Evolutionary conservation across 2,329 filamentous ascomycete genomes (phyloP).

Genomic region (Apiospora rasikravindrae): DNA sequence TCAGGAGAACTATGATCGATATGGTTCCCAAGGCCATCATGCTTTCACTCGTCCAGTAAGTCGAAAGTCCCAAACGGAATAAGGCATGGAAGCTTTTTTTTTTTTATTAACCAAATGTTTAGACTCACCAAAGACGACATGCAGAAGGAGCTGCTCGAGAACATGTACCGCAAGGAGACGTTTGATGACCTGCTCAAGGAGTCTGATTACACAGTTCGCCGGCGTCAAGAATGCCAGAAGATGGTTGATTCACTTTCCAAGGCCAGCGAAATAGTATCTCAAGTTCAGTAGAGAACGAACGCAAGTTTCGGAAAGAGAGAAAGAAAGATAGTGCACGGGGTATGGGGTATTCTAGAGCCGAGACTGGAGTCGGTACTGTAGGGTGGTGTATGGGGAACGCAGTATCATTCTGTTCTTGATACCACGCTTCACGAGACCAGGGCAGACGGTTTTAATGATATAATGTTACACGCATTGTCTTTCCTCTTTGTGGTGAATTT

Average conservation of each 20-base stretch:
- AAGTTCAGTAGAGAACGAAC: conserved; percentile 59
- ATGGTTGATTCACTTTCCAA: conserved; percentile 94
- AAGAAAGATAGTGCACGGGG: neutral
- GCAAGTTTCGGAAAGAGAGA: neutral
- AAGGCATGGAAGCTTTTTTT: no score
- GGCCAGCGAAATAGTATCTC: conserved; percentile 95
- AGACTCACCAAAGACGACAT: conserved; percentile 98
- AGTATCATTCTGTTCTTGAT: conserved; percentile 17
- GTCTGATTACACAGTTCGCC: conserved; percentile 92
- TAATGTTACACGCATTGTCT: conserved; percentile 11
- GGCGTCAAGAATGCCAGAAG: conserved; percentile 97
- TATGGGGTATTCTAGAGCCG: conserved; percentile 2
- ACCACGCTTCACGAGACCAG: neutral
- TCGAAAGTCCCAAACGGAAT: conserved; percentile 33
- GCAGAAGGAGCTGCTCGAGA: conserved; percentile 94
- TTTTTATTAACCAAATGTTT: conserved; percentile 28
- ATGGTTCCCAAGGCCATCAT: conserved; percentile 99
- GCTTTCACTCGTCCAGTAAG: conserved; percentile 93
- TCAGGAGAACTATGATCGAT: conserved; percentile 97
- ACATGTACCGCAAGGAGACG: conserved; percentile 92
- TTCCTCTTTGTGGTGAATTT: neutral
- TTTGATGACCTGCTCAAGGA: conserved; percentile 96
- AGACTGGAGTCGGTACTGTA: conserved; percentile 4
- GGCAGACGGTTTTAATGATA: conserved; percentile 14
- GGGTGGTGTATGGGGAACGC: neutral